Evolutionary conservation across 2,329 filamentous ascomycete genomes (phyloP).

Genomic region (Thyridium curvatum): DNA sequence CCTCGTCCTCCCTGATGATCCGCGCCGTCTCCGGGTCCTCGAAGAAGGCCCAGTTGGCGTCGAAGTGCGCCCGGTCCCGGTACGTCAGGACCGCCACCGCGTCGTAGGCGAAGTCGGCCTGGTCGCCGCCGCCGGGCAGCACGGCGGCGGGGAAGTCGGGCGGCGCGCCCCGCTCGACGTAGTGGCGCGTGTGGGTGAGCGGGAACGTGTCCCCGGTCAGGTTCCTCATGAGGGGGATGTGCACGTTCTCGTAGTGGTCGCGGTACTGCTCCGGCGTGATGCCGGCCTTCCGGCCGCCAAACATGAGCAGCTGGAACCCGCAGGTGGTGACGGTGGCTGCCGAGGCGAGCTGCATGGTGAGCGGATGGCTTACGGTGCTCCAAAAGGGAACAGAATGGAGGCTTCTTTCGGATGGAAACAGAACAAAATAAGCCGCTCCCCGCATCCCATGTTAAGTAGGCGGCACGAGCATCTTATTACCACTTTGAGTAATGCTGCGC

Average conservation of each 20-base stretch:
- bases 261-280: conserved; percentile 14
- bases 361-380: no score
- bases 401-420: no score
- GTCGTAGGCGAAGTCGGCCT: conserved; percentile 11
- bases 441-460: no score
- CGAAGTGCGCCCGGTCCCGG: conserved; percentile 3
- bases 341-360: conserved; percentile 2
- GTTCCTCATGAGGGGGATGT: conserved; percentile 14
- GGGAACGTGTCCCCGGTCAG: conserved; percentile 14
- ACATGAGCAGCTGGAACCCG: conserved; percentile 6
- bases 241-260: conserved; percentile 15
- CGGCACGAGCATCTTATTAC: no score
- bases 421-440: no score
- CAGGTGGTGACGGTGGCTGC: not conserved
- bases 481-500: no score
- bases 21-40: conserved; percentile 3
- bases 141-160: conserved; percentile 7
- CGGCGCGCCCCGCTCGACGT: conserved; percentile 8
- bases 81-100: conserved; percentile 13
- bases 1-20: conserved; percentile 5
- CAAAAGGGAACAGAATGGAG: no score
- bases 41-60: conserved; percentile 8
- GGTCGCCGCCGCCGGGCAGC: conserved; percentile 8
- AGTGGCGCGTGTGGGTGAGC: conserved; percentile 11
- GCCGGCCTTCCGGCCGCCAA: conserved; percentile 11